phyloP scores from a whole-genome alignment of 1,284 basidiomycete species.

The Ceraceosorus bombacis region DNA sequence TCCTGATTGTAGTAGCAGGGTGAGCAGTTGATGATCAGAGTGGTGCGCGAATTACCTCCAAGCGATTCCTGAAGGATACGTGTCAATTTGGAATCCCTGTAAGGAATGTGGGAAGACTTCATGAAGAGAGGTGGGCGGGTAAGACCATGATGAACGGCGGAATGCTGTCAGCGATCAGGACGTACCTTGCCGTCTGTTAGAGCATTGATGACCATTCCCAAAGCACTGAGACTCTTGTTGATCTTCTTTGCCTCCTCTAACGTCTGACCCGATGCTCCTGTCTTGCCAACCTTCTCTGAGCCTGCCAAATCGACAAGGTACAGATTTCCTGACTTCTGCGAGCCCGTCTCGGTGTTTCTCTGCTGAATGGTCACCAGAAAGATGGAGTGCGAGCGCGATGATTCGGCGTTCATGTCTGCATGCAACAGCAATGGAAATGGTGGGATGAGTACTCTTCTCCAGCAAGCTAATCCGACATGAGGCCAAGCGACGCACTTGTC shows the following conservation, averaged over 20 bases:
- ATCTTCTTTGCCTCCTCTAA: constrained; percentile 99
- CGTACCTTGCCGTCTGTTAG: constrained; percentile 67
- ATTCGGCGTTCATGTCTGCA: constrained; percentile 92
- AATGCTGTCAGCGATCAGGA: not conserved
- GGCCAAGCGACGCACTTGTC: constrained; percentile 55
- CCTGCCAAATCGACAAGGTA: constrained; percentile 98
- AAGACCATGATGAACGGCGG: not conserved
- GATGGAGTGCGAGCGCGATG: constrained; percentile 96
- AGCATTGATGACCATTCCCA: constrained; percentile 99
- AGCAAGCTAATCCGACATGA: not conserved
- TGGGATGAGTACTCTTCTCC: not conserved
- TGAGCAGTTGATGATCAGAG: constrained; percentile 97
- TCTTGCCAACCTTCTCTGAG: constrained; percentile 99
- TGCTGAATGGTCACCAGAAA: constrained; percentile 97
- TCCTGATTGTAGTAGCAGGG: constrained; percentile 93
- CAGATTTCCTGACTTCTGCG: constrained; percentile 90
- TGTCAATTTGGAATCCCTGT: constrained; percentile 98
- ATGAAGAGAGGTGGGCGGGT: not conserved
- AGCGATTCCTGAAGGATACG: constrained; percentile 99
- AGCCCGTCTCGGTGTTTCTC: constrained; percentile 88
- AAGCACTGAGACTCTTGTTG: constrained; percentile 93
- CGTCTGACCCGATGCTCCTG: constrained; percentile 95
- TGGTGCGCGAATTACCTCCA: constrained; percentile 96
- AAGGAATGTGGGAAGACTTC: constrained; percentile 92
- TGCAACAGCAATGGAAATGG: not conserved